phyloP scores from a whole-genome alignment of 1,284 basidiomycete species.

The Naganishia liquefaciens region DNA sequence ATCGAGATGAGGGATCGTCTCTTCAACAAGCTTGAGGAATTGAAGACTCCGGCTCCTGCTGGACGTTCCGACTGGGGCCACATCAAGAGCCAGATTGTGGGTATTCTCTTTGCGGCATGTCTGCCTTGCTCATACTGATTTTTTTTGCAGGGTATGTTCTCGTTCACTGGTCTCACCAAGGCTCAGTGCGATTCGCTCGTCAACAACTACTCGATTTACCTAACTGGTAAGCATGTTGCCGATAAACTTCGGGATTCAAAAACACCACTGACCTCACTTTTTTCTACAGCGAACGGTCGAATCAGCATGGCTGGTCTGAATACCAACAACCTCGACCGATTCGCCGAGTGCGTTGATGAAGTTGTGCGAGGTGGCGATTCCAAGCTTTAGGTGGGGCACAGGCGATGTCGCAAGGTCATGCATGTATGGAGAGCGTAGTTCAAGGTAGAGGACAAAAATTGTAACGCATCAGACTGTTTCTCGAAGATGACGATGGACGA shows the following conservation, averaged over 20 bases:
- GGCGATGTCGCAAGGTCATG: not conserved
- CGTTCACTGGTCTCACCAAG: constrained; percentile 68
- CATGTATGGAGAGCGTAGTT: too few species aligned
- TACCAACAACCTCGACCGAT: constrained; percentile 70
- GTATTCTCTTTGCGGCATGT: constrained; percentile 2
- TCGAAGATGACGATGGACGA: too few species aligned
- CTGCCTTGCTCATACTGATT: not conserved
- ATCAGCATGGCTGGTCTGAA: constrained; percentile 86
- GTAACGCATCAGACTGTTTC: too few species aligned
- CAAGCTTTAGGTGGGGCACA: constrained; percentile 7
- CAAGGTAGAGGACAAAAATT: too few species aligned
- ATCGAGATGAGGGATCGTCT: constrained; percentile 90
- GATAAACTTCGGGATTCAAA: constrained; percentile 35
- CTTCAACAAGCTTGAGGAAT: constrained; percentile 73
- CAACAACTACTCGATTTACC: constrained; percentile 80
- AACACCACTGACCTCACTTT: not conserved
- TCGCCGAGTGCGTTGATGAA: constrained; percentile 48
- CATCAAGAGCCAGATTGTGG: constrained; percentile 80
- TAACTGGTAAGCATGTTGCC: constrained; percentile 59
- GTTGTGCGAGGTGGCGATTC: constrained; percentile 32
- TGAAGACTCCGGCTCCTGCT: constrained; percentile 69
- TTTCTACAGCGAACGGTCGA: constrained; percentile 64
- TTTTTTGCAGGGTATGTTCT: constrained; percentile 38
- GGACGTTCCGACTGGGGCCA: constrained; percentile 68
- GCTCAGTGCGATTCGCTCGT: constrained; percentile 71